A percentile compares a stretch with the other conserved stretches of the same genome.
Conservation (phyloP, 192 early-diverging fungal genomes). For the Coemansia sp. region DNA sequence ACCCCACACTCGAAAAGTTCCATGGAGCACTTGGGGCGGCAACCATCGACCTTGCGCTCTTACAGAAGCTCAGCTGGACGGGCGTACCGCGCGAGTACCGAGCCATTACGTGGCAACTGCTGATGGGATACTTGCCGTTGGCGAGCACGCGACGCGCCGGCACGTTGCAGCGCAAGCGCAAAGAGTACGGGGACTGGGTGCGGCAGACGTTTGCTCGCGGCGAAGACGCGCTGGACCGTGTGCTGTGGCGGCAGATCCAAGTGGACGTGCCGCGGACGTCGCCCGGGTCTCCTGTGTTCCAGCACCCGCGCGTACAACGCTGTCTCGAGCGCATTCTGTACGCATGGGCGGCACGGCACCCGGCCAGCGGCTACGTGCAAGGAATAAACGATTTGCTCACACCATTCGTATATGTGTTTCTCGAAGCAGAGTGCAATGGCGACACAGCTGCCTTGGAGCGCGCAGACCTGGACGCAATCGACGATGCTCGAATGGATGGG, state of each 20-base stretch:
- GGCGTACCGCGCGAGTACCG: slow-evolving; percentile 87
- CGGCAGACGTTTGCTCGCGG: slow-evolving; percentile 80
- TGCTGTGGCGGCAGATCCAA: slow-evolving; percentile 93
- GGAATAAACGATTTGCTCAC: slow-evolving; percentile 98
- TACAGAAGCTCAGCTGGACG: slow-evolving; percentile 88
- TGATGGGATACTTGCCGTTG: slow-evolving; percentile 90
- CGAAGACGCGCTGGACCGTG: slow-evolving; percentile 74
- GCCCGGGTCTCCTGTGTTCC: slow-evolving; percentile 83
- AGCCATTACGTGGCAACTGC: slow-evolving; percentile 87
- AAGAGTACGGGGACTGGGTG: slow-evolving; percentile 89
- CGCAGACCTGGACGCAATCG: slow-evolving; percentile 19
- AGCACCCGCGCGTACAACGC: slow-evolving; percentile 76
- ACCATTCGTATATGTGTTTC: slow-evolving; percentile 93
- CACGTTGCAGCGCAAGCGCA: slow-evolving; percentile 84
- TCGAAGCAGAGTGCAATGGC: slow-evolving; percentile 40
- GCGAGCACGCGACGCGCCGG: slow-evolving; percentile 80
- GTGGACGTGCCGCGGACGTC: slow-evolving; percentile 94
- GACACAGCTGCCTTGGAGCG: too few species aligned
- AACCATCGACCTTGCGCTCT: slow-evolving; percentile 70
- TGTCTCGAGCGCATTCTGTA: slow-evolving; percentile 91
- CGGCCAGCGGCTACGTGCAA: slow-evolving; percentile 98
- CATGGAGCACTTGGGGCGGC: slow-evolving; percentile 56
- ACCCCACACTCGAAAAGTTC: slow-evolving; percentile 37
- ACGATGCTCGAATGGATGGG: slow-evolving; percentile 59
- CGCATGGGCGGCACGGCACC: slow-evolving; percentile 96